Evolutionary conservation across 352 stramenopile species (phyloP).

Genomic region (Globisporangium emineosum): DNA sequence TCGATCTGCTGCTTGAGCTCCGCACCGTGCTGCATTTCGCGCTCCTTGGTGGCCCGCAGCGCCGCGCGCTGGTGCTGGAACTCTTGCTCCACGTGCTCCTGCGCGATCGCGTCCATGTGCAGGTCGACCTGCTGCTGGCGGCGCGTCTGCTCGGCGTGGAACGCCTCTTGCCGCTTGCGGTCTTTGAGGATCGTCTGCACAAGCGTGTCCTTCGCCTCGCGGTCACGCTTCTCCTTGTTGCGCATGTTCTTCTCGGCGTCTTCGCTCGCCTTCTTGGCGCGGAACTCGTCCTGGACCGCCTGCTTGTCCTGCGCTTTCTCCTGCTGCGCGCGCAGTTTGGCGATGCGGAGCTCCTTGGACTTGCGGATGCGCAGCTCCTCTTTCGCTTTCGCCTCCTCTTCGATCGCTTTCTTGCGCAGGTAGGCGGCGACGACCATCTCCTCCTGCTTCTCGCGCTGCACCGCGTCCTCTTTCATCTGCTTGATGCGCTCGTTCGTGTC

Average conservation of each 20-base stretch:
- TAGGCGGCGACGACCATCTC: conserved; percentile 63
- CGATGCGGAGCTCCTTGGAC: conserved; percentile 62
- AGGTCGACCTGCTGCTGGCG: conserved; percentile 34
- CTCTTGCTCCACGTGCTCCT: conserved; percentile 41
- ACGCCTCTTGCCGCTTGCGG: conserved; percentile 53
- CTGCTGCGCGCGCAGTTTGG: conserved; percentile 75
- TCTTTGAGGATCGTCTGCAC: conserved; percentile 52
- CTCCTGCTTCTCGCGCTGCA: conserved; percentile 53
- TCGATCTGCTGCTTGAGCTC: conserved; percentile 54
- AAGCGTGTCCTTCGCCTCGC: conserved; percentile 34
- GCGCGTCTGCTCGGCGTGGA: conserved; percentile 41
- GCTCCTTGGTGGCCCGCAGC: conserved; percentile 30
- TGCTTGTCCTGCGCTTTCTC: conserved; percentile 83
- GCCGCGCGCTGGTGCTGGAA: conserved; percentile 34
- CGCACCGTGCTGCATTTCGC: conserved; percentile 33
- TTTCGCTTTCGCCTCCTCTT: conserved; percentile 67
- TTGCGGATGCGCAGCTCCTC: conserved; percentile 64
- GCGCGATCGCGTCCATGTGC: conserved; percentile 42
- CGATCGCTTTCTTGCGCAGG: conserved; percentile 62
- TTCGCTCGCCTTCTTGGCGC: conserved; percentile 73
- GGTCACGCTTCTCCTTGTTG: conserved; percentile 48
- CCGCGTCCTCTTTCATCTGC: conserved; percentile 54
- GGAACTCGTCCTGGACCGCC: conserved; percentile 59
- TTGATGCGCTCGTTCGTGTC: conserved; percentile 70
- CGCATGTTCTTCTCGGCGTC: conserved; percentile 54